These are phyloP conservation scores for Sphagnum contortum DNA, from an alignment of 225 moss, liverwort and hornwort species.

Conservation along the genomic window DNA sequence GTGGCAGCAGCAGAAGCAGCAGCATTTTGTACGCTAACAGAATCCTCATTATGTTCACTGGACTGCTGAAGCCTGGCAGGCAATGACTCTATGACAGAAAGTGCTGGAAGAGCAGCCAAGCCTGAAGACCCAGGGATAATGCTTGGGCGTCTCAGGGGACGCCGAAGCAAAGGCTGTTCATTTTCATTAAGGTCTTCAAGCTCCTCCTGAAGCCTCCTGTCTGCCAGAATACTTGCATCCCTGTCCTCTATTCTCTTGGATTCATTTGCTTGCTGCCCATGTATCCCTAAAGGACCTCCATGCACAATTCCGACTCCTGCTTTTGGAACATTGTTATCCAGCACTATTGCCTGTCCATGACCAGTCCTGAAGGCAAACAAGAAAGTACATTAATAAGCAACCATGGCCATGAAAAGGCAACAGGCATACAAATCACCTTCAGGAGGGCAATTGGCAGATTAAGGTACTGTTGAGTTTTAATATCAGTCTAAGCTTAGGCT, in stretches of 20 bases:
- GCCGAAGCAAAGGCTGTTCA: conserved; percentile 45
- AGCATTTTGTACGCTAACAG: conserved; percentile 6
- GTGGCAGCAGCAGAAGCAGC: conserved; percentile 12
- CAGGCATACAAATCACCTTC: too few species aligned
- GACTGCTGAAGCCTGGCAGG: conserved; percentile 12
- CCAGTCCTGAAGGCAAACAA: too few species aligned
- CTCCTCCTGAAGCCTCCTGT: conserved; percentile 29
- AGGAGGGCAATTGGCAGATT: too few species aligned
- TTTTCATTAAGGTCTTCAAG: conserved; percentile 29
- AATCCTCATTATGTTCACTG: conserved; percentile 12
- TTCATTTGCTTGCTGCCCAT: conserved; percentile 12
- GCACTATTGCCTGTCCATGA: not conserved
- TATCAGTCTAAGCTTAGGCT: too few species aligned
- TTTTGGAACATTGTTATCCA: conserved; percentile 10
- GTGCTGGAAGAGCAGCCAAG: conserved; percentile 10
- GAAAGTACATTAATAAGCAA: too few species aligned
- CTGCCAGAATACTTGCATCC: conserved; percentile 8
- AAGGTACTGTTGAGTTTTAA: too few species aligned
- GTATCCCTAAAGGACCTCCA: conserved; percentile 7
- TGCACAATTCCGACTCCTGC: conserved; percentile 7
- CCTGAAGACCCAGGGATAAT: conserved; percentile 22
- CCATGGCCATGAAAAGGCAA: too few species aligned
- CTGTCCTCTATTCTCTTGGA: conserved; percentile 18
- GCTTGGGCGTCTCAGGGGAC: conserved; percentile 22
- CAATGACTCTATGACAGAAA: conserved; percentile 7